These are phyloP conservation scores for Postia placenta DNA, from an alignment of 768 basidiomycete species.

Conservation along the genomic window DNA sequence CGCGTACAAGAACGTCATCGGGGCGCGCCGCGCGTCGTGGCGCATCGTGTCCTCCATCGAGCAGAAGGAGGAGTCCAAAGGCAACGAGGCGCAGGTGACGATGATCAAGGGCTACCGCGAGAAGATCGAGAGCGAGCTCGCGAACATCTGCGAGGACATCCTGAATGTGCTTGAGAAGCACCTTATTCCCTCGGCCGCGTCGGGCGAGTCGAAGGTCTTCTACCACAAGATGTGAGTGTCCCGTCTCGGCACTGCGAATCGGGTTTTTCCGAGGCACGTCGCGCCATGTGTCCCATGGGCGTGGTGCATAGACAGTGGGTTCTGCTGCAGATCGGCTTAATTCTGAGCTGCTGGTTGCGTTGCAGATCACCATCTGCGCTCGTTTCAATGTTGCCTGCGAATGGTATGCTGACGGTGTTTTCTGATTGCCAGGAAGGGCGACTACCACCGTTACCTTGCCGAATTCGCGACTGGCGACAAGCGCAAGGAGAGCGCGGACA, in stretches of 20 bases:
- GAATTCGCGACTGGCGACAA: conserved; percentile 97
- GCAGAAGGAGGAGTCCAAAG: conserved; percentile 97
- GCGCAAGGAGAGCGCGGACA: conserved; percentile 92
- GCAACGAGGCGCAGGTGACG: conserved; percentile 87
- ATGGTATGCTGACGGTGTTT: conserved; percentile 15
- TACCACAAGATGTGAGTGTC: conserved; percentile 99
- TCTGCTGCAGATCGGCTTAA: no score
- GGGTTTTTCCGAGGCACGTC: no score
- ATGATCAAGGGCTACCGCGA: conserved; percentile 97
- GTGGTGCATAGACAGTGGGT: no score
- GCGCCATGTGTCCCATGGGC: no score
- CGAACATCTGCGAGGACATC: conserved; percentile 96
- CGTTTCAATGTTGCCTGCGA: neutral
- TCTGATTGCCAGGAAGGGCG: conserved; percentile 73
- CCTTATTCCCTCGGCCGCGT: conserved; percentile 90
- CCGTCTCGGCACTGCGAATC: no score
- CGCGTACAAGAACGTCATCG: conserved; percentile 98
- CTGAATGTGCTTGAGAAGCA: conserved; percentile 94
- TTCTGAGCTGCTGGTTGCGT: no score
- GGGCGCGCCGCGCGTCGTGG: conserved; percentile 95
- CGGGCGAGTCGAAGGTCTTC: conserved; percentile 96
- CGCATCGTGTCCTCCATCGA: conserved; percentile 95
- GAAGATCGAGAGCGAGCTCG: conserved; percentile 93
- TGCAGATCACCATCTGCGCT: no score
- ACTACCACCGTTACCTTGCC: conserved; percentile 96